Base-by-base conservation (phyloP, 208 protist genomes). In the Crithidia mellificae region DNA sequence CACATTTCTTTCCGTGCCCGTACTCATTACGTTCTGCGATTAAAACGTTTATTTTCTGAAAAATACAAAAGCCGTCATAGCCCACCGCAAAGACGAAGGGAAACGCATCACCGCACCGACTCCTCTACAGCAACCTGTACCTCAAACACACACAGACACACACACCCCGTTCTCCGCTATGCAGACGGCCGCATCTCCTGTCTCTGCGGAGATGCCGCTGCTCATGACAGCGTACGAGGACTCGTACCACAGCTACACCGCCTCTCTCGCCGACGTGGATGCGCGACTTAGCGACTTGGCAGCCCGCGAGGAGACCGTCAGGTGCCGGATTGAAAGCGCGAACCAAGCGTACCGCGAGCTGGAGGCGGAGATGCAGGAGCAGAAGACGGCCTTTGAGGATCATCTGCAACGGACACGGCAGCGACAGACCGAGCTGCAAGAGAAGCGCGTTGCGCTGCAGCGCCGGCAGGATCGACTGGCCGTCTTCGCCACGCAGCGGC, bases 151-250 rank as follows among this genome's bases (percentile, higher is more conserved):
- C n/a, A n/a, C n/a, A n/a, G n/a, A n/a, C n/a, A n/a, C n/a, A n/a
- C n/a, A n/a, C n/a, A n/a, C n/a, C n/a, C n/a, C n/a, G n/a, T n/a
- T 11, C 34, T 38, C 34, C 34, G 11, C 7, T 11, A 38, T 38
- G 34, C n/a, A 46, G 8, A 17, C 41, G 8, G 41, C 41, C 8
- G 8, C 27, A 19, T 44, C 17, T 14, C 55, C 41, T 12, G 22
- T 39, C 17, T 14, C 1, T 20, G 19, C 30, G n/a, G n/a, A 57
- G 68, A 47, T 34, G 29, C 47, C 58, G 38, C 20, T 49, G 57
- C 57, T 59, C n/a, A 25, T 65, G 34, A 39, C 36, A 29, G 47
- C 38, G n/a, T 65, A 72, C 57, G 56, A 72, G 29, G 43, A 53
- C 50, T 65, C 36, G 2, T 39, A 58, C 17, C 22, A 44, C 38